phyloP scores from a whole-genome alignment of 495 filamentous ascomycete genomes.

The Endocarpon pusillum region DNA sequence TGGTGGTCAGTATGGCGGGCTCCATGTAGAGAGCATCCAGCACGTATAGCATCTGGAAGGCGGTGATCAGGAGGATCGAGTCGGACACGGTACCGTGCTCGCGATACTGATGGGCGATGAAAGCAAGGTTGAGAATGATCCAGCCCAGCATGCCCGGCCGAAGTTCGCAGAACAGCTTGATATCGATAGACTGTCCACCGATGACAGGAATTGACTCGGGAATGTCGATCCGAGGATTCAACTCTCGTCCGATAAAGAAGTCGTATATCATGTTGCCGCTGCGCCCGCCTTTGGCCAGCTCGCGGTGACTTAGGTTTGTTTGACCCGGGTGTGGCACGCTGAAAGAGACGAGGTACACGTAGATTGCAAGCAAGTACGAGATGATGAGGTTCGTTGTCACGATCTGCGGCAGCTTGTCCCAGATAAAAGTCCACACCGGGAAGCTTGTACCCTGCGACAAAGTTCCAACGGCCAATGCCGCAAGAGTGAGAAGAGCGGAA shows the following conservation, averaged over 20 bases:
- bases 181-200: conserved; percentile 50
- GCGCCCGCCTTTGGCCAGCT: conserved; percentile 66
- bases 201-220: conserved; percentile 69
- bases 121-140: conserved; percentile 73
- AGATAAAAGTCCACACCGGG: conserved; percentile 78
- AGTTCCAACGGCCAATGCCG: conserved; percentile 53
- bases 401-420: conserved; percentile 75
- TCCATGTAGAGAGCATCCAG: conserved; percentile 84
- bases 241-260: conserved; percentile 92
- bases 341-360: conserved; percentile 69
- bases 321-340: conserved; percentile 50
- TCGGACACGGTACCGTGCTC: conserved; percentile 70
- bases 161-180: conserved; percentile 82
- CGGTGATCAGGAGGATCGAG: conserved; percentile 65
- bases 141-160: conserved; percentile 83
- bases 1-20: conserved; percentile 80
- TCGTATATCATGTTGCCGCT: conserved; percentile 84
- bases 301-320: conserved; percentile 40
- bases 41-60: conserved; percentile 69
- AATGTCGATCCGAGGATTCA: conserved; percentile 74
- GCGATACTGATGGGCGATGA: conserved; percentile 74
- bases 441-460: conserved; percentile 63
- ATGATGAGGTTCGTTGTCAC: conserved; percentile 71
- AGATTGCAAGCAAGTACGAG: conserved; percentile 46
- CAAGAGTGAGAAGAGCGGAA: conserved; percentile 53